Percentiles rank a stretch among this genome's conserved stretches.
Evolutionary conservation across 2,329 filamentous ascomycete species (phyloP).

Genomic region (Pseudopithomyces maydicus): DNA sequence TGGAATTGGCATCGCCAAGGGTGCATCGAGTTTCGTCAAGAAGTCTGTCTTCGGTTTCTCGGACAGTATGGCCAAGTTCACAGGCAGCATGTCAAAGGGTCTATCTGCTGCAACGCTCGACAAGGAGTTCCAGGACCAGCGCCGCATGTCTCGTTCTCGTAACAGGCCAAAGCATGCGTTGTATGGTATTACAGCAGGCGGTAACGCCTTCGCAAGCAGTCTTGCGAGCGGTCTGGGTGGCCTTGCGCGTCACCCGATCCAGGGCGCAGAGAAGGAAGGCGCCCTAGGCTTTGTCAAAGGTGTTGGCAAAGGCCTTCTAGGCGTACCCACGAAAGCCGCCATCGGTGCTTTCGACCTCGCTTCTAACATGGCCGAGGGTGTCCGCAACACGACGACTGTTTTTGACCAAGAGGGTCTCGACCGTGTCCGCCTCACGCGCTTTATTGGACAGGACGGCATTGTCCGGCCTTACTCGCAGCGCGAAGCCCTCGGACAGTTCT

Average conservation of each 20-base stretch:
- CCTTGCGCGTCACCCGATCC: conserved; percentile 87
- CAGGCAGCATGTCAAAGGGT: conserved; percentile 95
- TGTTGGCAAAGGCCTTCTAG: conserved; percentile 91
- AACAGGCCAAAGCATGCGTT: conserved; percentile 97
- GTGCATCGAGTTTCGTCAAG: conserved; percentile 95
- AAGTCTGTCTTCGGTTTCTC: conserved; percentile 98
- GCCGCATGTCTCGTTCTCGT: conserved; percentile 88
- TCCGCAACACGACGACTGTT: conserved; percentile 97
- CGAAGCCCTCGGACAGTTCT: conserved; percentile 95
- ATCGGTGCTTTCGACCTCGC: conserved; percentile 97
- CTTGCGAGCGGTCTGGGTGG: conserved; percentile 93
- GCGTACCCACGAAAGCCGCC: conserved; percentile 94
- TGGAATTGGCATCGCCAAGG: conserved; percentile 92
- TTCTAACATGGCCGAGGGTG: conserved; percentile 94
- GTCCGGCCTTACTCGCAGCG: conserved; percentile 93
- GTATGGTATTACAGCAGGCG: conserved; percentile 93
- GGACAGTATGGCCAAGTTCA: conserved; percentile 97
- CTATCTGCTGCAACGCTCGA: conserved; percentile 93
- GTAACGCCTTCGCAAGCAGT: conserved; percentile 91
- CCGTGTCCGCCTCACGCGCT: conserved; percentile 89
- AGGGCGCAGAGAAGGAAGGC: conserved; percentile 95
- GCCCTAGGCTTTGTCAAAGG: conserved; percentile 96
- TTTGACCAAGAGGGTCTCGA: conserved; percentile 96
- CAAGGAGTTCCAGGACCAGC: conserved; percentile 97
- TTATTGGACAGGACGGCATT: conserved; percentile 89